Percentiles rank a stretch among this genome's conserved stretches.
Evolutionary conservation across 306 rosid species (phyloP).

Genomic region (Mucuna pruriens): DNA sequence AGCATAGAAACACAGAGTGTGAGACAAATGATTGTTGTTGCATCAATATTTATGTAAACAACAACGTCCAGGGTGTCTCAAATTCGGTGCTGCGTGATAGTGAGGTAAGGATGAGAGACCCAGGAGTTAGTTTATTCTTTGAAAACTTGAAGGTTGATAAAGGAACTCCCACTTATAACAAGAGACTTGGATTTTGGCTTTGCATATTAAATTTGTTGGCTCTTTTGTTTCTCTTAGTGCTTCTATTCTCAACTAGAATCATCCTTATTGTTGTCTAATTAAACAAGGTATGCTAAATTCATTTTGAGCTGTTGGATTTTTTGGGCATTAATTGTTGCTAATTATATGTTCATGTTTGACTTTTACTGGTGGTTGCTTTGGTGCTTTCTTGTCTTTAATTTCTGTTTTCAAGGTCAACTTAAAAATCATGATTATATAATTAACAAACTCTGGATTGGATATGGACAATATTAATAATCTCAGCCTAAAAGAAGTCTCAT

Average conservation of each 20-base stretch:
- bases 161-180: conserved; percentile 16
- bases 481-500: not conserved
- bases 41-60: conserved; percentile 57
- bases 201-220: conserved; percentile 29
- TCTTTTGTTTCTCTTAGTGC: conserved; percentile 32
- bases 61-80: conserved; percentile 53
- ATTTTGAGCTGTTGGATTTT: not conserved
- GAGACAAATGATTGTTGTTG: conserved; percentile 49
- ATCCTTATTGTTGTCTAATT: conserved; percentile 25
- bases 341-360: conserved; percentile 24
- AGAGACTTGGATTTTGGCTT: conserved; percentile 25
- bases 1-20: conserved; percentile 41
- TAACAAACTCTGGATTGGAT: not conserved
- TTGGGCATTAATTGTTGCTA: not conserved
- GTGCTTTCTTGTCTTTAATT: not conserved
- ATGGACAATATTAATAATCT: not conserved
- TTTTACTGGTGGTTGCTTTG: not conserved
- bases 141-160: conserved; percentile 38
- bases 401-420: not conserved
- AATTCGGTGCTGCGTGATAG: conserved; percentile 51
- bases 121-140: conserved; percentile 48
- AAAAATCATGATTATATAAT: conserved; percentile 5
- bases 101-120: conserved; percentile 50
- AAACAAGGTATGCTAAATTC: not conserved
- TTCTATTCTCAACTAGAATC: conserved; percentile 44